Evolutionary conservation across 176 grass and related monocot genomes (phyloP).

Genomic region (Musa acuminata): DNA sequence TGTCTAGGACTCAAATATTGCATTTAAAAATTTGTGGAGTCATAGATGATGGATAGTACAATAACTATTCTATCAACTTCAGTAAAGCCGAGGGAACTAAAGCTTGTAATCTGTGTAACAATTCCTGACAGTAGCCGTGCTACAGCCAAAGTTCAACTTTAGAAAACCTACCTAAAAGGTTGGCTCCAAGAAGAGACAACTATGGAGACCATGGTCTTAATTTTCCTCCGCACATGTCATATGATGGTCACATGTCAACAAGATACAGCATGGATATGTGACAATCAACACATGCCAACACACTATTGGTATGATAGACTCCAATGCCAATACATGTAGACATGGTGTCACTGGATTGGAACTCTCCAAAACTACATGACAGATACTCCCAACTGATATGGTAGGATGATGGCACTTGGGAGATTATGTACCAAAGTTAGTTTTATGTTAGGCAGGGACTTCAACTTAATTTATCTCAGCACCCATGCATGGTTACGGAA

Average conservation of each 20-base stretch:
- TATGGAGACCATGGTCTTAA: background rate
- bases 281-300: no score
- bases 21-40: background rate
- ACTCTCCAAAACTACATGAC: no score
- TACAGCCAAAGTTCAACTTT: no score
- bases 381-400: no score
- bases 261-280: background rate
- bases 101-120: background rate
- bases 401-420: no score
- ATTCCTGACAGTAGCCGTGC: background rate
- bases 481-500: no score
- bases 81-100: background rate
- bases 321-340: no score
- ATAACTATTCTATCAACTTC: background rate
- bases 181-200: background rate
- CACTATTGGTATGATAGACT: no score
- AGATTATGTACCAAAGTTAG: no score
- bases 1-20: background rate
- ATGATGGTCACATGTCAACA: background rate
- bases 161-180: background rate
- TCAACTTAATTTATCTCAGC: no score
- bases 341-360: no score
- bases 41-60: background rate
- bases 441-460: no score
- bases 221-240: background rate